Evolutionary conservation across 2,329 filamentous ascomycete species (phyloP).

Genomic region (Zymoseptoria passerinii): DNA sequence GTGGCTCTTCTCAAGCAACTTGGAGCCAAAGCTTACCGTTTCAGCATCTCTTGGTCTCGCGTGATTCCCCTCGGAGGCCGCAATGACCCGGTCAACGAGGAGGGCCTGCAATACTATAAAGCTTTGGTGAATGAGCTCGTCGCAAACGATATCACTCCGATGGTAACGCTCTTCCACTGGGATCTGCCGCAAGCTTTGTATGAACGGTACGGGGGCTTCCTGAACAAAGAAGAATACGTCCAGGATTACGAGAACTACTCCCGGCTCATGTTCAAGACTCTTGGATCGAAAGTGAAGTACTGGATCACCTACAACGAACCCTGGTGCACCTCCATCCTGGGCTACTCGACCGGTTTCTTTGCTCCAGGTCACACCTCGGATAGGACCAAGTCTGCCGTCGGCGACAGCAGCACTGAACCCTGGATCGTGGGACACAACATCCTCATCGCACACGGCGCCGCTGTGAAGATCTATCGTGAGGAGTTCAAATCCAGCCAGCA

Average conservation of each 20-base stretch:
- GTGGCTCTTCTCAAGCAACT: conserved; percentile 67
- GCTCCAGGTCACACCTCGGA: conserved; percentile 78
- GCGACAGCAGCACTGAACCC: conserved; percentile 67
- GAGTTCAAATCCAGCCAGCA: conserved; percentile 66
- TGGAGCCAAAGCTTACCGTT: conserved; percentile 69
- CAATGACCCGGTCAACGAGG: conserved; percentile 70
- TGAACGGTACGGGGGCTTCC: conserved; percentile 69
- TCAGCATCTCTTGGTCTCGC: conserved; percentile 75
- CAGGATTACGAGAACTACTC: conserved; percentile 75
- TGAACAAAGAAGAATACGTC: conserved; percentile 75
- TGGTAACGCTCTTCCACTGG: conserved; percentile 84
- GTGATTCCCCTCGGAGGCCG: conserved; percentile 81
- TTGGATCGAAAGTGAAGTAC: conserved; percentile 67
- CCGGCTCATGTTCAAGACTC: conserved; percentile 62
- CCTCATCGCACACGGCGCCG: conserved; percentile 68
- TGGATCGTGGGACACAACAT: conserved; percentile 79
- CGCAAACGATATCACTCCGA: conserved; percentile 66
- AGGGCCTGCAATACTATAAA: conserved; percentile 68
- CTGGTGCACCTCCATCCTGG: conserved; percentile 47
- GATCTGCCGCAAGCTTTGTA: conserved; percentile 73
- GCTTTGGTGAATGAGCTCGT: conserved; percentile 71
- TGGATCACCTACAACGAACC: conserved; percentile 60
- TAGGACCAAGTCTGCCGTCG: conserved; percentile 59
- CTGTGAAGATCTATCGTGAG: conserved; percentile 73
- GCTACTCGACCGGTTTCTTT: conserved; percentile 68